phyloP scores from a whole-genome alignment of 805 yeast genomes.

The Candida oleophila region DNA sequence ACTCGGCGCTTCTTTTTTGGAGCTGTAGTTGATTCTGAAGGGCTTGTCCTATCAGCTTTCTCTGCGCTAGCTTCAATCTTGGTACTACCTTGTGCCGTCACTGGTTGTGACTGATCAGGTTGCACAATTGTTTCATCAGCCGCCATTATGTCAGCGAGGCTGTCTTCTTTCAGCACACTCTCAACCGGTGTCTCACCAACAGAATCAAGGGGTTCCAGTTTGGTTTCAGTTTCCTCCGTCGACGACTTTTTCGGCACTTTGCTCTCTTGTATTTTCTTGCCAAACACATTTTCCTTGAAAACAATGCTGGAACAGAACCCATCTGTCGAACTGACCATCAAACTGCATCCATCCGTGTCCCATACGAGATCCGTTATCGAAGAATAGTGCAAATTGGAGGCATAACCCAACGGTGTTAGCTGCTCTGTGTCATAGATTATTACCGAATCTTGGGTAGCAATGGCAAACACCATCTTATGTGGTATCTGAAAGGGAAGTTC shows the following conservation, averaged over 20 bases:
- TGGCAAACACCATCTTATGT: slow-evolving; percentile 84
- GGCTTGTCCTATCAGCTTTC: no score
- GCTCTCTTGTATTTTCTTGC: slow-evolving; percentile 38
- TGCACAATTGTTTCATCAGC: no score
- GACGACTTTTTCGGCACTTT: not conserved
- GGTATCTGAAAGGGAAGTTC: slow-evolving; percentile 50
- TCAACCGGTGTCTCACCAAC: not conserved
- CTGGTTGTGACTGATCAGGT: no score
- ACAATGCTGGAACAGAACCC: slow-evolving; percentile 80
- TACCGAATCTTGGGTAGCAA: slow-evolving; percentile 88
- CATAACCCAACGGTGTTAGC: slow-evolving; percentile 65
- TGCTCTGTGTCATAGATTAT: slow-evolving; percentile 78
- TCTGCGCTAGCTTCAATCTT: no score
- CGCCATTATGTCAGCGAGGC: no score
- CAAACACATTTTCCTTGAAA: slow-evolving; percentile 56
- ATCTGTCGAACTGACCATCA: slow-evolving; percentile 83
- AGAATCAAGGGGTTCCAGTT: not conserved
- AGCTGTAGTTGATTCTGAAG: no score
- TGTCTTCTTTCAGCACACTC: no score
- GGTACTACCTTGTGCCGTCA: no score
- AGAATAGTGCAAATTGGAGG: slow-evolving; percentile 81
- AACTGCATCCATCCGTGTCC: slow-evolving; percentile 70
- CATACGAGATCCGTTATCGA: slow-evolving; percentile 86
- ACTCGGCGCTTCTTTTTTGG: slow-evolving; percentile 12
- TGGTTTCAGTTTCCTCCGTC: not conserved